Percentiles rank a stretch among this genome's conserved stretches.
phyloP scores from a whole-genome alignment of 345 rosid species.

The Cardamine resedifolia region DNA sequence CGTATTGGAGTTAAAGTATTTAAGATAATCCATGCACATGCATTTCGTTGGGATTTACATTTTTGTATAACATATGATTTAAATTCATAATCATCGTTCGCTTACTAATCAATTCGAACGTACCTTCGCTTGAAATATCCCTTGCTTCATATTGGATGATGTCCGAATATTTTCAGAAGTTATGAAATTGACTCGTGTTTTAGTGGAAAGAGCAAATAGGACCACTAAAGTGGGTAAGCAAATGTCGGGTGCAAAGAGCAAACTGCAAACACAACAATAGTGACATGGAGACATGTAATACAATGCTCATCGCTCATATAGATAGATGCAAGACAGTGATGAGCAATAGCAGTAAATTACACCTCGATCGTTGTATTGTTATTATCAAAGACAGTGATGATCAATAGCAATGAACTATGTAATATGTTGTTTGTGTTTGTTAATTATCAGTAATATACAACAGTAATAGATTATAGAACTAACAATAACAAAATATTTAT shows the following conservation, averaged over 20 bases:
- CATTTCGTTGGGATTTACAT: background rate
- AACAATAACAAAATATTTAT: background rate
- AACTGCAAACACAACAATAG: conserved; percentile 15
- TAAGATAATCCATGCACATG: background rate
- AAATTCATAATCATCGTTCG: background rate
- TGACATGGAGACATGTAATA: conserved; percentile 26
- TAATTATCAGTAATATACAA: background rate
- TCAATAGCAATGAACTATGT: background rate
- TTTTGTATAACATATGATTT: background rate
- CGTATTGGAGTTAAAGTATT: background rate
- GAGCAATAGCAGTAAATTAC: conserved; percentile 12
- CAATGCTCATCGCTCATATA: conserved; percentile 17
- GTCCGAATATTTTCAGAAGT: conserved; percentile 22
- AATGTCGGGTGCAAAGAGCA: conserved; percentile 37
- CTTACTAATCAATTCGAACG: background rate
- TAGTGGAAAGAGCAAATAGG: conserved; percentile 30
- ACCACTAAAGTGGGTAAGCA: conserved; percentile 36
- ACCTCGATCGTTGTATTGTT: background rate
- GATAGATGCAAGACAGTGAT: conserved; percentile 5
- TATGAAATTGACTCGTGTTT: conserved; percentile 25
- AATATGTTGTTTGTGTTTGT: background rate
- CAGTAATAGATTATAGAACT: background rate
- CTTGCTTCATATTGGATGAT: conserved; percentile 11
- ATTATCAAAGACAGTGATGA: conserved; percentile 13
- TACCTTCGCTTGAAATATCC: conserved; percentile 1